Conservation (phyloP, 2,329 filamentous ascomycete species). For the Pseudocercospora ulei region DNA sequence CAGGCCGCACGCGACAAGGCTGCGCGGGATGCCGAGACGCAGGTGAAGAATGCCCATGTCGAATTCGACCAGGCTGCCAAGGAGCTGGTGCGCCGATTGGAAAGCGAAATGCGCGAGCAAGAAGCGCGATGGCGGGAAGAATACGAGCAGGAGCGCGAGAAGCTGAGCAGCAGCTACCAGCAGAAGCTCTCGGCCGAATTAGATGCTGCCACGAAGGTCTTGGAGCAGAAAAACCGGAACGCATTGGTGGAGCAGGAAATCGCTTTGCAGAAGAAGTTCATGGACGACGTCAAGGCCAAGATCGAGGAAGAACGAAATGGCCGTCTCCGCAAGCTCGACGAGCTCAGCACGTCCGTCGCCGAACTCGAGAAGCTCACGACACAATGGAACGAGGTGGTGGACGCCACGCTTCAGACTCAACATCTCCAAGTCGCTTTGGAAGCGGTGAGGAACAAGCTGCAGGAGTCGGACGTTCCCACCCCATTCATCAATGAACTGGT, state of each 20-base stretch:
- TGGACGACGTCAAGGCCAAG: slow-evolving; percentile 63
- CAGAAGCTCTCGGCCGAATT: slow-evolving; percentile 69
- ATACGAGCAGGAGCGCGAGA: slow-evolving; percentile 77
- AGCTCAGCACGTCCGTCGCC: slow-evolving; percentile 65
- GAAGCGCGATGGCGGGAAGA: slow-evolving; percentile 77
- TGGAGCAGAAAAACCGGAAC: slow-evolving; percentile 74
- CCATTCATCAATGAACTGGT: slow-evolving; percentile 90
- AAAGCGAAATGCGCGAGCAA: slow-evolving; percentile 69
- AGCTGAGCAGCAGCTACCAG: slow-evolving; percentile 66
- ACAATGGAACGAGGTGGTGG: slow-evolving; percentile 83
- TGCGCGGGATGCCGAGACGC: slow-evolving; percentile 60
- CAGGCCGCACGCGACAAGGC: slow-evolving; percentile 59
- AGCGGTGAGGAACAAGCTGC: slow-evolving; percentile 74
- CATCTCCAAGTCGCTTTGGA: slow-evolving; percentile 94
- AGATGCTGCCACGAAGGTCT: slow-evolving; percentile 66
- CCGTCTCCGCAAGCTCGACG: slow-evolving; percentile 73
- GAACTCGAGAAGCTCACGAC: slow-evolving; percentile 80
- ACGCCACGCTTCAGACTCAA: slow-evolving; percentile 84
- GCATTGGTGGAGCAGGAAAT: slow-evolving; percentile 84
- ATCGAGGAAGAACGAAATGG: slow-evolving; percentile 84
- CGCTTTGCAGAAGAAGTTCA: slow-evolving; percentile 74
- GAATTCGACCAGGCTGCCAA: slow-evolving; percentile 82
- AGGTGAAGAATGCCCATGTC: slow-evolving; percentile 59
- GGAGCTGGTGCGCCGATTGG: slow-evolving; percentile 79
- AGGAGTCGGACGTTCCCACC: slow-evolving; percentile 58